These are phyloP conservation scores for Myriosclerotinia curreyana DNA, from an alignment of 2,329 filamentous ascomycete species.

Conservation along the genomic window DNA sequence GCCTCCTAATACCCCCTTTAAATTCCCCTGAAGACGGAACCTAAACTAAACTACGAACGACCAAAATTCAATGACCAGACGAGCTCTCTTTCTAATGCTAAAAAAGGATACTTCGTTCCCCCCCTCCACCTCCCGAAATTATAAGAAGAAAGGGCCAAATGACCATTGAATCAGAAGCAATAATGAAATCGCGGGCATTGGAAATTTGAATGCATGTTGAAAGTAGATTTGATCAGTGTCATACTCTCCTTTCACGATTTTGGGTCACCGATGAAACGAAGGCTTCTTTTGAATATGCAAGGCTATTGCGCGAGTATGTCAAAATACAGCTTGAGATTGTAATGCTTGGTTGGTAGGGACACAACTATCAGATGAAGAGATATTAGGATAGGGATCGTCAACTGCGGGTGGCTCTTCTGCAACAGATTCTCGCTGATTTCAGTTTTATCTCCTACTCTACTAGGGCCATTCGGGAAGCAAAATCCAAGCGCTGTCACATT, in stretches of 20 bases:
- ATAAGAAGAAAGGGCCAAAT: background rate
- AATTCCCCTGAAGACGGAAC: background rate
- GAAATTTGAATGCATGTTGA: background rate
- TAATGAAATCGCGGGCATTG: background rate
- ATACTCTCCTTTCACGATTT: background rate
- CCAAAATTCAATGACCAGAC: background rate
- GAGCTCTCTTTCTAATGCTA: background rate
- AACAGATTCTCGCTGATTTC: too few species aligned
- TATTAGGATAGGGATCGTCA: background rate
- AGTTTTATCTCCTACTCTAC: background rate
- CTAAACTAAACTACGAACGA: background rate
- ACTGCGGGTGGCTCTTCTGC: background rate
- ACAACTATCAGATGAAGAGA: background rate
- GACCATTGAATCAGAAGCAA: background rate
- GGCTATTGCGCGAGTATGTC: background rate
- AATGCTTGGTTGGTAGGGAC: background rate
- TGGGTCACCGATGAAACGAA: background rate
- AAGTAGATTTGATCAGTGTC: background rate
- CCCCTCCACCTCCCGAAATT: background rate
- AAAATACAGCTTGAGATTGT: background rate
- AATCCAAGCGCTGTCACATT: background rate
- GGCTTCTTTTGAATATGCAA: background rate
- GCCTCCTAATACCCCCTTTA: background rate
- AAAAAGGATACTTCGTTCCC: background rate
- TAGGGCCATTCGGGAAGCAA: background rate